Evolutionary conservation across 768 basidiomycete species (phyloP).

Genomic region (Mycena chlorophos): DNA sequence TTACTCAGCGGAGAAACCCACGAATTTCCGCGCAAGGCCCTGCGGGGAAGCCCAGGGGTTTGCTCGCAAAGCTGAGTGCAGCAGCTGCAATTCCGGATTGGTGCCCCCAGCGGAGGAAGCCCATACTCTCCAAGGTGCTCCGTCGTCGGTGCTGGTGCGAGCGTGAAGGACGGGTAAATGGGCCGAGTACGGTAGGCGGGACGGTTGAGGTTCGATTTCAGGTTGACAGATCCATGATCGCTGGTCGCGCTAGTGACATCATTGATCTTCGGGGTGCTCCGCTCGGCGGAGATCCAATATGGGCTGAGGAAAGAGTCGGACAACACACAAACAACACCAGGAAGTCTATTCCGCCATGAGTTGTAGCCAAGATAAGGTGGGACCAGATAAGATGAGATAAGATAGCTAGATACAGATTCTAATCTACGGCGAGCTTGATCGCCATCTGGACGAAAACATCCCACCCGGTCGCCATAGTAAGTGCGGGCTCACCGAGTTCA

Average conservation of each 20-base stretch:
- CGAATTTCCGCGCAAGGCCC: too few relatives aligned
- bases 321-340: too few relatives aligned
- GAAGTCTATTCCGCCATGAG: not conserved
- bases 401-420: not conserved
- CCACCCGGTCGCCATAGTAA: not conserved
- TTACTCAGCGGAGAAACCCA: too few relatives aligned
- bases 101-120: too few relatives aligned
- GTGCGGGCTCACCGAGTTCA: not conserved
- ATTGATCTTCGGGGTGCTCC: not conserved
- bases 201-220: not conserved
- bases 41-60: too few relatives aligned
- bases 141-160: too few relatives aligned
- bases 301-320: too few relatives aligned
- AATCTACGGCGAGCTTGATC: not conserved
- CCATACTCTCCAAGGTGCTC: too few relatives aligned
- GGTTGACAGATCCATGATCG: not conserved
- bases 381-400: not conserved
- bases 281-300: not conserved
- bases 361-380: not conserved
- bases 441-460: not conserved
- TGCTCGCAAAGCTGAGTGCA: too few relatives aligned
- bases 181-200: conserved; percentile 1
- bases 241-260: not conserved
- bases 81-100: too few relatives aligned
- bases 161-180: too few relatives aligned